phyloP scores from a whole-genome alignment of 2,329 filamentous ascomycete genomes.

The Lecanicillium sp. region DNA sequence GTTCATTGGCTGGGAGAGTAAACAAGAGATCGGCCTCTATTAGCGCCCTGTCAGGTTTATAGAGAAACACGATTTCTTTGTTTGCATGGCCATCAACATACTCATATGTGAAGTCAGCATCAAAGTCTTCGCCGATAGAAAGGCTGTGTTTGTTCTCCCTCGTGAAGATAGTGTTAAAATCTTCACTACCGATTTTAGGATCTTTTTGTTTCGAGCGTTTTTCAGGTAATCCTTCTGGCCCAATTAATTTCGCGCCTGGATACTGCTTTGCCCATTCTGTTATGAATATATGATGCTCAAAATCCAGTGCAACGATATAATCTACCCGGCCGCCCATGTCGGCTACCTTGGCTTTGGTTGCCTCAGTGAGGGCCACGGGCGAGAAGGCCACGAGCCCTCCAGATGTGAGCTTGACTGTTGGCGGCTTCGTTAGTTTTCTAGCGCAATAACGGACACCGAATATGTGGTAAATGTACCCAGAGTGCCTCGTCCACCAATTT shows the following conservation, averaged over 20 bases:
- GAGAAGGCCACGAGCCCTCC: slow-evolving; percentile 85
- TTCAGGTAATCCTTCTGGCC: slow-evolving; percentile 73
- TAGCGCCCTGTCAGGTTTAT: slow-evolving; percentile 69
- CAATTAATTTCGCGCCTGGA: slow-evolving; percentile 72
- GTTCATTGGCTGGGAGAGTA: slow-evolving; percentile 81
- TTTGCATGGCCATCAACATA: slow-evolving; percentile 75
- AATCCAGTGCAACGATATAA: slow-evolving; percentile 82
- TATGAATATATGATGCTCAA: slow-evolving; percentile 93
- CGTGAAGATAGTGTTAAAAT: slow-evolving; percentile 63
- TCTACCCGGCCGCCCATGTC: slow-evolving; percentile 61
- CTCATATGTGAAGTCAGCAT: slow-evolving; percentile 77
- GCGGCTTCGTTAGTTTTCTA: slow-evolving; percentile 1
- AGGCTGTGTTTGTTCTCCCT: slow-evolving; percentile 42
- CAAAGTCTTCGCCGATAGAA: slow-evolving; percentile 68
- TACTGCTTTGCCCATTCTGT: slow-evolving; percentile 76
- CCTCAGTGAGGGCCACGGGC: slow-evolving; percentile 75
- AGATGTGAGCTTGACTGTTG: slow-evolving; percentile 64
- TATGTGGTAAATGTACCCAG: slow-evolving; percentile 58
- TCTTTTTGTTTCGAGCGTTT: slow-evolving; percentile 60
- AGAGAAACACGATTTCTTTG: slow-evolving; percentile 81
- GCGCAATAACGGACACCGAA: not conserved
- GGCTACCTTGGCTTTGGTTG: slow-evolving; percentile 56
- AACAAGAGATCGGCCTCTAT: slow-evolving; percentile 90
- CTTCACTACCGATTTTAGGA: slow-evolving; percentile 37
- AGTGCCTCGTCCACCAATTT: slow-evolving; percentile 81